Conservation (phyloP, 1,284 basidiomycete genomes). For the Ustilago esculenta region DNA sequence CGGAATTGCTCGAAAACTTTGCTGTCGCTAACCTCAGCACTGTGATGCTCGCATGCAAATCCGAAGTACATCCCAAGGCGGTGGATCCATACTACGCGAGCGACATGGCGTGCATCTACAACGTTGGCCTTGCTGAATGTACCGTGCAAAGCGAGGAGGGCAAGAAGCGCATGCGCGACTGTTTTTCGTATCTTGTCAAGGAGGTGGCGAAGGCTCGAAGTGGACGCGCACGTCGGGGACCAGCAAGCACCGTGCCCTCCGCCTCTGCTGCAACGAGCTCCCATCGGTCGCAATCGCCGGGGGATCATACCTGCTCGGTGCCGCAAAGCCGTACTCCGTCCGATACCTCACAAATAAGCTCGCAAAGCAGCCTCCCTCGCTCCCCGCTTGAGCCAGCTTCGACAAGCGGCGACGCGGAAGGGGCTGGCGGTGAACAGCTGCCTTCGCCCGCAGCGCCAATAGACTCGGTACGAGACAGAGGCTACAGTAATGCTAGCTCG, state of each 20-base stretch:
- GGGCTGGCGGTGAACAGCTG: not conserved
- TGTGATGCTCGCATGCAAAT: conserved; percentile 65
- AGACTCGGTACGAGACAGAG: conserved; percentile 9
- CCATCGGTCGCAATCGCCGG: conserved; percentile 15
- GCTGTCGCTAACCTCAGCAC: conserved; percentile 52
- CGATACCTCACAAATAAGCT: conserved; percentile 13
- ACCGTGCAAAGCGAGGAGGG: conserved; percentile 61
- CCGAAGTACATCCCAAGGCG: conserved; percentile 57
- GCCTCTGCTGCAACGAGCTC: conserved; percentile 8
- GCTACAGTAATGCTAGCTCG: conserved; percentile 35
- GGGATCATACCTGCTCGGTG: conserved; percentile 2
- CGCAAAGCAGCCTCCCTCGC: conserved; percentile 6
- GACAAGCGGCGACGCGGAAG: conserved; percentile 8
- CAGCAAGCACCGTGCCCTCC: conserved; percentile 22
- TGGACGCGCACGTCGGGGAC: conserved; percentile 31
- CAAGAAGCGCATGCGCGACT: conserved; percentile 63
- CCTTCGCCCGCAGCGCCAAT: conserved; percentile 6
- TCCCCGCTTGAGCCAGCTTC: not conserved
- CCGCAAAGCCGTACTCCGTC: conserved; percentile 18
- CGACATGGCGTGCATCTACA: conserved; percentile 62
- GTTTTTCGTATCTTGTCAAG: conserved; percentile 62
- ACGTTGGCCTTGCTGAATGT: conserved; percentile 62
- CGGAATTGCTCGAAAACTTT: conserved; percentile 61
- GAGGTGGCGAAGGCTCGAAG: conserved; percentile 60
- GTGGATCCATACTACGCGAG: conserved; percentile 63